Evolutionary conservation across 495 filamentous ascomycete genomes (phyloP).

Genomic region (Elasticomyces elasticus): DNA sequence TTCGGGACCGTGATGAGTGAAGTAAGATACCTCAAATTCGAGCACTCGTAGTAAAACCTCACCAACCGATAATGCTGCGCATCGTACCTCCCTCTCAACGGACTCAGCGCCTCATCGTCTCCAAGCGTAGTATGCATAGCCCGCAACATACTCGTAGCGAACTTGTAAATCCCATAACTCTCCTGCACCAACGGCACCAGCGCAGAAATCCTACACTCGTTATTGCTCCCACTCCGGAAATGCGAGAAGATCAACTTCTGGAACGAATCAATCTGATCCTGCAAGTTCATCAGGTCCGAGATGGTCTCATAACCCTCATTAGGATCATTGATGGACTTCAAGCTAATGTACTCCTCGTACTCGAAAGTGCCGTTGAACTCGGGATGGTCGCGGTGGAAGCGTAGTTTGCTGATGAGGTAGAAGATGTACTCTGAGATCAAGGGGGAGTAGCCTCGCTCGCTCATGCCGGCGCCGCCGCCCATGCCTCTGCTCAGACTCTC

Average conservation of each 20-base stretch:
- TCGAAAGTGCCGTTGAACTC: constrained; percentile 99
- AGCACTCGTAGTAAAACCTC: constrained; percentile 98
- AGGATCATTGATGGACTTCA: constrained; percentile 96
- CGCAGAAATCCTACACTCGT: constrained; percentile 91
- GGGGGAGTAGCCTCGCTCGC: constrained; percentile 64
- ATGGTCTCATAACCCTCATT: constrained; percentile 99
- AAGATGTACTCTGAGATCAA: constrained; percentile 92
- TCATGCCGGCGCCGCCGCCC: constrained; percentile 63
- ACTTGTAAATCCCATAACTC: constrained; percentile 76
- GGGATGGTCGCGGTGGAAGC: constrained; percentile 89
- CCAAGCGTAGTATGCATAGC: constrained; percentile 97
- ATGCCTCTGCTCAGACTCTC: constrained; percentile 84
- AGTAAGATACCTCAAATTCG: constrained; percentile 89
- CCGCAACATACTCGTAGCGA: constrained; percentile 38
- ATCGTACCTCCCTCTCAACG: constrained; percentile 77
- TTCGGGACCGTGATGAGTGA: constrained; percentile 94
- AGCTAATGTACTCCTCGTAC: constrained; percentile 96
- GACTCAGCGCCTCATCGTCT: constrained; percentile 89
- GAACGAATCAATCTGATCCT: constrained; percentile 96
- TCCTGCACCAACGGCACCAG: constrained; percentile 90
- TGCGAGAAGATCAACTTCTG: constrained; percentile 97
- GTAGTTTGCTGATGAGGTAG: constrained; percentile 83
- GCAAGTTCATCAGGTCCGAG: constrained; percentile 86
- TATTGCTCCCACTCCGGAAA: constrained; percentile 80
- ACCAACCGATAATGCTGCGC: constrained; percentile 91